phyloP scores from a whole-genome alignment of 2,329 filamentous ascomycete species.

The Aspergillus pseudoviridinutans region DNA sequence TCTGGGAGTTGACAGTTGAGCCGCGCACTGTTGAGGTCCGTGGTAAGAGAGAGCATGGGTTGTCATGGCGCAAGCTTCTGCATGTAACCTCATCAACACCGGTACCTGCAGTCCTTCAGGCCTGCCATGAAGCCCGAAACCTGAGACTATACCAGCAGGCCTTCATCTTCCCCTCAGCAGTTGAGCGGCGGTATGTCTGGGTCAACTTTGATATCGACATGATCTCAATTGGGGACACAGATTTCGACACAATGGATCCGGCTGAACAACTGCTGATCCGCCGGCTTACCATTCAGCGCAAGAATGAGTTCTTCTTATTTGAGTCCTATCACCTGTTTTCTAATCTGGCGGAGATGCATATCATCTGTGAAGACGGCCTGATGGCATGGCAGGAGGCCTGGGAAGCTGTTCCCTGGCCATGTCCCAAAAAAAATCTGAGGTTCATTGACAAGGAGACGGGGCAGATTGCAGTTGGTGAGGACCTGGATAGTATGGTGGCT shows the following conservation, averaged over 20 bases:
- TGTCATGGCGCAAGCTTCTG: background rate
- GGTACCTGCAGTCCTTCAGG: background rate
- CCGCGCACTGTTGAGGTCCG: slow-evolving; percentile 1
- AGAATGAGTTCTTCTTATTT: background rate
- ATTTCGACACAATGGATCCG: background rate
- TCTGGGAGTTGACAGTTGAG: slow-evolving; percentile 2
- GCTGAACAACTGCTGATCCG: background rate
- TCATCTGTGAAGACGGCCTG: background rate
- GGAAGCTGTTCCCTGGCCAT: background rate
- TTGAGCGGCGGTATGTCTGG: slow-evolving; percentile 1
- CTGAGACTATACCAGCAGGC: background rate
- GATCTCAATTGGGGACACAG: background rate
- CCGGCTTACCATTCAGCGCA: background rate
- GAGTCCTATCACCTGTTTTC: background rate
- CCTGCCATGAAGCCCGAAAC: background rate
- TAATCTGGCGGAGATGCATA: slow-evolving; percentile 1
- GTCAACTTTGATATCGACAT: slow-evolving; percentile 3
- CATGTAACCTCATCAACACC: background rate
- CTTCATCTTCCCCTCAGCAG: background rate
- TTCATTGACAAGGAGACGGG: background rate
- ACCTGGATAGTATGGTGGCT: slow-evolving; percentile 6
- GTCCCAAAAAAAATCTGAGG: slow-evolving; percentile 1
- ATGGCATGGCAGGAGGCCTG: background rate
- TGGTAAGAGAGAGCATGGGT: background rate
- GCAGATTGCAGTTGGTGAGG: background rate